A percentile compares a stretch with the other conserved stretches of the same genome.
Evolutionary conservation across 2,329 filamentous ascomycete species (phyloP).

Genomic region (Diplodia corticola): DNA sequence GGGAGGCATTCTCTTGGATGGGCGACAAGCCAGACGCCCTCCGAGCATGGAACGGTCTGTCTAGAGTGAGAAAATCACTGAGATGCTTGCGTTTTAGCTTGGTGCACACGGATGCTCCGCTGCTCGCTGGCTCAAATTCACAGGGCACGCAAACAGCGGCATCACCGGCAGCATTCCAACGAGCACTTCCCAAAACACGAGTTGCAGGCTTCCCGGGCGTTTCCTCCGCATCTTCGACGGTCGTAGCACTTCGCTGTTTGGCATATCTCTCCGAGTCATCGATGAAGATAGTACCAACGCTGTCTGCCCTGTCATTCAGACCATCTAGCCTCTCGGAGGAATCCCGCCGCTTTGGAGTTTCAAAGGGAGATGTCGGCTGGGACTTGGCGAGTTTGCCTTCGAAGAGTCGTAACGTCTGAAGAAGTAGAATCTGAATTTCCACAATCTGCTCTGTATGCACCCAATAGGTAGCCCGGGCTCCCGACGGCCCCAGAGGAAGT

Average conservation of each 20-base stretch:
- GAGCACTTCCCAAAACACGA: constrained; percentile 37
- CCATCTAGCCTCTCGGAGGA: constrained; percentile 32
- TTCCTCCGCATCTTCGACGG: constrained; percentile 44
- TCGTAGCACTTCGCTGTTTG: constrained; percentile 47
- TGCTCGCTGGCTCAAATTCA: constrained; percentile 28
- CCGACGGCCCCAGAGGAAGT: constrained; percentile 48
- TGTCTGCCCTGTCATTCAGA: constrained; percentile 33
- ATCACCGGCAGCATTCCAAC: constrained; percentile 38
- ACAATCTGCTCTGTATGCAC: constrained; percentile 56
- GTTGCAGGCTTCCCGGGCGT: constrained; percentile 32
- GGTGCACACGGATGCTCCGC: constrained; percentile 23
- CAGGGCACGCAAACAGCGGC: constrained; percentile 32
- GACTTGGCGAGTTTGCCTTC: constrained; percentile 27
- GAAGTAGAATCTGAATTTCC: constrained; percentile 54
- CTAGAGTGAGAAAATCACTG: constrained; percentile 40
- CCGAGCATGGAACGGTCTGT: constrained; percentile 25
- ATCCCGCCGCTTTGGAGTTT: constrained; percentile 31
- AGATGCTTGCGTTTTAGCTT: constrained; percentile 47
- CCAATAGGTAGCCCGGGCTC: constrained; percentile 54
- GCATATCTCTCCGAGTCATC: constrained; percentile 51
- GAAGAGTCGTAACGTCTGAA: constrained; percentile 51
- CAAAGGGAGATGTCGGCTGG: constrained; percentile 27
- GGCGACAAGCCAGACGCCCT: constrained; percentile 28
- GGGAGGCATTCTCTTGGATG: constrained; percentile 26
- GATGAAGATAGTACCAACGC: constrained; percentile 47